phyloP scores from a whole-genome alignment of 257 asterid species.

The Vinca minor region DNA sequence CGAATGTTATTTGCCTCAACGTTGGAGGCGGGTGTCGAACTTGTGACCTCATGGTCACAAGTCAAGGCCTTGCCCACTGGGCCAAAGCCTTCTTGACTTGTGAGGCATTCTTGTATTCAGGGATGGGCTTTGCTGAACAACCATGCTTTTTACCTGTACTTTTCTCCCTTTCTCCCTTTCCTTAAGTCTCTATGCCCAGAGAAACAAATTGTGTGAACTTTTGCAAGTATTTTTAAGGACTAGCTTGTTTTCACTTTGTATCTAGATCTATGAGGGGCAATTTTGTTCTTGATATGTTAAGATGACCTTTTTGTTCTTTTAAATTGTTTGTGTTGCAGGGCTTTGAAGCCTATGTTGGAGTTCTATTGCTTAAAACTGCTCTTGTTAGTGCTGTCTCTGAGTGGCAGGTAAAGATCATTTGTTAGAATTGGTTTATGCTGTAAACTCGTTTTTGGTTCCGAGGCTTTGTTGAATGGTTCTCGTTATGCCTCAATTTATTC shows the following conservation, averaged over 20 bases:
- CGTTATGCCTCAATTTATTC: neutral
- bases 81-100: too few relatives aligned
- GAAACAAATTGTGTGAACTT: neutral
- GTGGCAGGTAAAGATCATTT: slow-evolving; percentile 62
- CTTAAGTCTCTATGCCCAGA: neutral
- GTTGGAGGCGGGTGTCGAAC: too few relatives aligned
- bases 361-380: slow-evolving; percentile 75
- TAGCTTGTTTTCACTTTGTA: neutral
- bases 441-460: neutral
- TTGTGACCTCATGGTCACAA: too few relatives aligned
- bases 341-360: slow-evolving; percentile 86
- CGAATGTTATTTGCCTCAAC: too few relatives aligned
- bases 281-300: neutral
- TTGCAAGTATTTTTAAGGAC: neutral
- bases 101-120: neutral
- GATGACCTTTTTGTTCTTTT: neutral
- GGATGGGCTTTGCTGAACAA: neutral
- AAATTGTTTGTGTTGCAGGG: slow-evolving; percentile 39
- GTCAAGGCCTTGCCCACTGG: too few relatives aligned
- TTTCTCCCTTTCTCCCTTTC: neutral
- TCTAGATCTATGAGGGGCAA: neutral
- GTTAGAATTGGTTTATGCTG: slow-evolving; percentile 15
- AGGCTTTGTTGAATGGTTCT: neutral
- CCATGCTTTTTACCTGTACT: neutral
- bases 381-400: slow-evolving; percentile 57